Evolutionary conservation across 108 stramenopile genomes (phyloP).

Genomic region (Nitzschia palea): DNA sequence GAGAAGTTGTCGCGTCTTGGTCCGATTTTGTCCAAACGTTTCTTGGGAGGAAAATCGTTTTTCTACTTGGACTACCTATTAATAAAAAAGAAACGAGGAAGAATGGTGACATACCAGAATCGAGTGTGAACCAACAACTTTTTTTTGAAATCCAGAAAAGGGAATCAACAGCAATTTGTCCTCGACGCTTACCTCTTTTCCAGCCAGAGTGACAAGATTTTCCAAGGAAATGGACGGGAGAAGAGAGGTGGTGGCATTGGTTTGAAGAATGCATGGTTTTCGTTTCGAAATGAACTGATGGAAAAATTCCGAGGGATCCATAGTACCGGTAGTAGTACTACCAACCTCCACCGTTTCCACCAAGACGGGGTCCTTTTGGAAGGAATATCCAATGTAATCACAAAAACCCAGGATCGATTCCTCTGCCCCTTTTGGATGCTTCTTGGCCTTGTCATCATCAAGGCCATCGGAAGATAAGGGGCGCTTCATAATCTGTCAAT

Average conservation of each 20-base stretch:
- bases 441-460: no score
- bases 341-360: slow-evolving; percentile 16
- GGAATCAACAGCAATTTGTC: no score
- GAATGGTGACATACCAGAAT: neutral
- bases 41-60: slow-evolving; percentile 22
- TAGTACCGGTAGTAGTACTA: no score
- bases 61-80: slow-evolving; percentile 39
- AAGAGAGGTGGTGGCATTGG: neutral
- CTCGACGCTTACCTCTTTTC: neutral
- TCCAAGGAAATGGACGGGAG: neutral
- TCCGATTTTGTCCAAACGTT: slow-evolving; percentile 43
- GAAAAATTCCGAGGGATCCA: slow-evolving; percentile 42
- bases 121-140: neutral
- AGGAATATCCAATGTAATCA: slow-evolving; percentile 18
- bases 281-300: slow-evolving; percentile 40
- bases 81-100: neutral
- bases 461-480: no score
- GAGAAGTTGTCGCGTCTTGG: slow-evolving; percentile 26
- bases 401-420: no score
- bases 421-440: no score
- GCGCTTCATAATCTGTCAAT: no score
- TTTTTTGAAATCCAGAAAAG: no score
- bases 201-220: slow-evolving; percentile 17
- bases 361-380: neutral
- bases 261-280: slow-evolving; percentile 44